phyloP scores from a whole-genome alignment of 163 green algal genomes.

The Scenedesmus sp. region DNA sequence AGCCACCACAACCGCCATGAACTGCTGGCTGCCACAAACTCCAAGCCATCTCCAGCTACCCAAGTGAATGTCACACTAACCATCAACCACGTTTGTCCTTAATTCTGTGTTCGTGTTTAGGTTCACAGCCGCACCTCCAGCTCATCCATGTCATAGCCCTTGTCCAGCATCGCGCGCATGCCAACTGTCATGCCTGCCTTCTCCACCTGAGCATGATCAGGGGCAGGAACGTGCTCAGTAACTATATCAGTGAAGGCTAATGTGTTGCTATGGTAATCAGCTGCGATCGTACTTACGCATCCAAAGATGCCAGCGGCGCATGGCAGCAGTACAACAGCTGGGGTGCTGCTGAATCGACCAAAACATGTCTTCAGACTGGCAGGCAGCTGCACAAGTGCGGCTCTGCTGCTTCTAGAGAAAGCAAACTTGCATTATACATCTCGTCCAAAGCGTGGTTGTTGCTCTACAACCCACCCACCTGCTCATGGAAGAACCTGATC shows the following conservation, averaged over 20 bases:
- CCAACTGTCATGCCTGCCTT: slow-evolving; percentile 74
- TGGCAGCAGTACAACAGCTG: slow-evolving; percentile 26
- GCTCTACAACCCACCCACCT: slow-evolving; percentile 67
- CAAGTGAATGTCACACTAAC: too few species aligned
- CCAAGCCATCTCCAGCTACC: too few species aligned
- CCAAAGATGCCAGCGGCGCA: background rate
- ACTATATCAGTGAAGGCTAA: background rate
- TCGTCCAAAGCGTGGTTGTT: background rate
- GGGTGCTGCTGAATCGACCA: background rate
- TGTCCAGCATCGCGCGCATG: slow-evolving; percentile 41
- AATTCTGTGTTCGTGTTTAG: background rate
- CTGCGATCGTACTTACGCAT: background rate
- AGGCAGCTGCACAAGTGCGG: background rate
- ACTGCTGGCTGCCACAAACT: too few species aligned
- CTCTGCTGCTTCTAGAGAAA: background rate
- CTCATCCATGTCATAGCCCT: slow-evolving; percentile 80
- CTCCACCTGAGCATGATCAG: slow-evolving; percentile 64
- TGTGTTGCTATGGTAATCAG: background rate
- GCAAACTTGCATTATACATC: background rate
- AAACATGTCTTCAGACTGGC: background rate
- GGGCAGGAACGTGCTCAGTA: background rate
- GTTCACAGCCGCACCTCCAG: slow-evolving; percentile 81
- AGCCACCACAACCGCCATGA: too few species aligned
- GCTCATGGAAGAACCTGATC: slow-evolving; percentile 95
- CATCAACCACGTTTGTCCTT: too few species aligned